Evolutionary conservation across 2,329 filamentous ascomycete genomes (phyloP), one percentile per base, ranked within the genome.

Genomic region (Fusarium circinatum): DNA sequence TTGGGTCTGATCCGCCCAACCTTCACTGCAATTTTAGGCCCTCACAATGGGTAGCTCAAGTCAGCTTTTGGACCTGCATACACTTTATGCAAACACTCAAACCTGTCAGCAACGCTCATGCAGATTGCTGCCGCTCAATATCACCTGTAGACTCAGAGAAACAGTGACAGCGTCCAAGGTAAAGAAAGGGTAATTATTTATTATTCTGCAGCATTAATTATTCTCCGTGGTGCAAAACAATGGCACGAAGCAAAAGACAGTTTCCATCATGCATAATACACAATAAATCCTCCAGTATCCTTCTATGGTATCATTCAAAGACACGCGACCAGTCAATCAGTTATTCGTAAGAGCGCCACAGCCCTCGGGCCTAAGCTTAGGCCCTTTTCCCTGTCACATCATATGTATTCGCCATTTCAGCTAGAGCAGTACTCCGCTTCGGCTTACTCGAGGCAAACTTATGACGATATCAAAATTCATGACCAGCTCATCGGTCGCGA

Each of bases 401-500:
- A 6, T 6, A 22, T 1, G 2, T 9, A 12, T 15, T 26, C 18
- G 1, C 30, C 30, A 36, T 36, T 34, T 52, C 22, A 52, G n/a
- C 18, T 15, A 15, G 2, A 15, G 17, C n/a, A 22, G 7, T 26
- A 36, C n/a, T 11, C 6, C 5, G 30, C 18, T 12, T 36, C 9
- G 3, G 13, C 30, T 52, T 26, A 36, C 49, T 52, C 17, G 3
- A 3, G 49, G 13, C 17, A 26, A 22, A 36, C 0, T 4, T 34
- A 36, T 36, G 30, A 26, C 8, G 17, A 15, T 24, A 15, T 20
- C 3, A 34, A 26, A 13, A 15, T 26, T 13, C 18, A 26, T 36
- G 3, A 2, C 4, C 18, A 17, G n/a, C 28, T 75, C 32, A 78
- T 15, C 64, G 64, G 14, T 78, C 70, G 8, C 70, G 91, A 68